Base-by-base conservation (phyloP, 2,329 filamentous ascomycete species). In the Coniochaeta sp. region DNA sequence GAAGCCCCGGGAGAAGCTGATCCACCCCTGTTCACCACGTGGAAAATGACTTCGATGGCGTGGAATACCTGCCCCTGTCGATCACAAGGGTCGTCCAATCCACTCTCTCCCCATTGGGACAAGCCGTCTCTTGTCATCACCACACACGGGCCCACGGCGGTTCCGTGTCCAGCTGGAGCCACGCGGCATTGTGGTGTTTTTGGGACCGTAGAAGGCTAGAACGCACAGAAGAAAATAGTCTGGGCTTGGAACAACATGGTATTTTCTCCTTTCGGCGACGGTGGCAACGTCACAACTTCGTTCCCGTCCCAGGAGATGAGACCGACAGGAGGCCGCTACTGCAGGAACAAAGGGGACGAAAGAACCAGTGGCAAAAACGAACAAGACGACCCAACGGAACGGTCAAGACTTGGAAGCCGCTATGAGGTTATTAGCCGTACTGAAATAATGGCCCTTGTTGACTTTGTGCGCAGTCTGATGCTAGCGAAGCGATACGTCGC, bases 281-380 rank as follows among this genome's bases (percentile, higher is more conserved):
- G 54, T 57, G 31, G 54, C 54, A n/a, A 57, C 54, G 54, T 57
- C 54, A 28, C 34, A 57, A 36, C 19, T 16, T 38, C 16, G 31
- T 31, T 31, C n/a, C 47, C 2, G 47, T 26, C 47, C 24, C 47
- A 31, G 47, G 24, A 52, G 26, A 28, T 52, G 47, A 17, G 47
- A 47, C 43, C 26, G 22, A 26, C 47, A 58, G 34, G 57, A 52
- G 57, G 26, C 38, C 28, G 57, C 38, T 58, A 58, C 57, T 50
- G 57, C 57, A 58, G 57, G 57, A 58, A 58, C 57, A 58, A 50
- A 50, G 57, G 57, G 24, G 57, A 58, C 7, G 31, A 38, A 22
- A 22, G 16, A 24, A 36, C 31, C 28, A 57, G 57, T 58, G 57
- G 57, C 57, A 52, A 58, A 58, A 31, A 2, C 22, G 22, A 58